Conservation (phyloP, 495 filamentous ascomycete genomes). For the Podospora comata region DNA sequence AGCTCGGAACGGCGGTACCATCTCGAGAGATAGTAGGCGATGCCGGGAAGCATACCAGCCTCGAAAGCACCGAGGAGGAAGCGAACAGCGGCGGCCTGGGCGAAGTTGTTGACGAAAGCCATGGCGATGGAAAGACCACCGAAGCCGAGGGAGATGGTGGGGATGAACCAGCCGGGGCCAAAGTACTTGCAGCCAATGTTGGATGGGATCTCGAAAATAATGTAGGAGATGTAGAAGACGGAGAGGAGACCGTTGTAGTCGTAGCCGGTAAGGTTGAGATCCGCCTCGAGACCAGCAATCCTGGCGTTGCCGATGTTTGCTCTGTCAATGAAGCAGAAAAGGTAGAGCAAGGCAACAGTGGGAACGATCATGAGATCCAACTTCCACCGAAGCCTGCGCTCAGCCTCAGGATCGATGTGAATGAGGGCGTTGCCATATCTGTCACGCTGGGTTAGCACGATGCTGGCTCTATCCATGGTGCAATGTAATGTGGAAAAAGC, state of each 20-base stretch:
- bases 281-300: slow-evolving; percentile 58
- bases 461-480: neutral
- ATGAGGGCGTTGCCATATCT: slow-evolving; percentile 56
- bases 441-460: slow-evolving; percentile 14
- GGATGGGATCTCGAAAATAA: slow-evolving; percentile 63
- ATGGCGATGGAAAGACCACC: slow-evolving; percentile 40
- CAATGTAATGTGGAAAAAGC: slow-evolving; percentile 11
- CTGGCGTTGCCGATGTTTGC: slow-evolving; percentile 54
- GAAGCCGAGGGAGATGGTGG: slow-evolving; percentile 48
- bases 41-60: slow-evolving; percentile 69
- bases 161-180: slow-evolving; percentile 65
- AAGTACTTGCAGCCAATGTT: slow-evolving; percentile 63
- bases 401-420: slow-evolving; percentile 57
- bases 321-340: slow-evolving; percentile 63
- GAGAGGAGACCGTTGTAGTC: slow-evolving; percentile 68
- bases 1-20: slow-evolving; percentile 70
- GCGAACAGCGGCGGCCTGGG: slow-evolving; percentile 43
- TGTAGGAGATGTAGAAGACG: slow-evolving; percentile 67
- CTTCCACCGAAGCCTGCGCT: slow-evolving; percentile 53
- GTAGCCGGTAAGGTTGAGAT: slow-evolving; percentile 59
- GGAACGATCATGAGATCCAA: slow-evolving; percentile 54
- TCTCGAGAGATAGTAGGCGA: slow-evolving; percentile 66
- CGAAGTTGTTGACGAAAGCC: slow-evolving; percentile 40
- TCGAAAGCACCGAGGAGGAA: slow-evolving; percentile 63
- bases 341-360: slow-evolving; percentile 54